Percentiles rank a stretch among this genome's conserved stretches.
Conservation (phyloP, 768 basidiomycete species). For the Pisolithus tinctorius region DNA sequence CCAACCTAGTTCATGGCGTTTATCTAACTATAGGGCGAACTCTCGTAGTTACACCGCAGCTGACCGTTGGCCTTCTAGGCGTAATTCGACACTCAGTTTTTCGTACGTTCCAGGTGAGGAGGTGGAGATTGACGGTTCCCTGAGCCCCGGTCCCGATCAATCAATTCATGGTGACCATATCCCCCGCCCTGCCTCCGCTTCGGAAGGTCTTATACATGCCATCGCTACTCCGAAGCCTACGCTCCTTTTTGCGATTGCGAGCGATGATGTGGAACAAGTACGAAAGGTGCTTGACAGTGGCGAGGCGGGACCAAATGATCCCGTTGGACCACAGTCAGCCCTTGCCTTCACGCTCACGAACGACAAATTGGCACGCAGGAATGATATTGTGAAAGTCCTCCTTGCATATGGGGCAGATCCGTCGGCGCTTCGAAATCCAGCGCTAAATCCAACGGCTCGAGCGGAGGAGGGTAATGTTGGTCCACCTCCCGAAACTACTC, state of each 20-base stretch:
- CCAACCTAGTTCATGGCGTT: slow-evolving; percentile 33
- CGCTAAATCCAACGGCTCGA: slow-evolving; percentile 20
- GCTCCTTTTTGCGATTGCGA: slow-evolving; percentile 79
- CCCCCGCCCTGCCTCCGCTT: slow-evolving; percentile 20
- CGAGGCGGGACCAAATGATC: slow-evolving; percentile 66
- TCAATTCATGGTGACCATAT: slow-evolving; percentile 20
- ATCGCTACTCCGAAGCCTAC: slow-evolving; percentile 62
- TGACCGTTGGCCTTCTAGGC: slow-evolving; percentile 34
- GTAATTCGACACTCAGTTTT: slow-evolving; percentile 38
- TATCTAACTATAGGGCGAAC: slow-evolving; percentile 27
- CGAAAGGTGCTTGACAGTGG: slow-evolving; percentile 61
- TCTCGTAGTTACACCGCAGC: slow-evolving; percentile 21
- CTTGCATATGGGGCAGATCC: slow-evolving; percentile 80
- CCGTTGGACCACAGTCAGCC: slow-evolving; percentile 70
- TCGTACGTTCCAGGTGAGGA: slow-evolving; percentile 31
- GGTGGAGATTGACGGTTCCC: slow-evolving; percentile 28
- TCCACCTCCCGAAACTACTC: slow-evolving; percentile 28
- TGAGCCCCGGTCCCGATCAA: slow-evolving; percentile 31
- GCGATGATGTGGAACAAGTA: slow-evolving; percentile 69
- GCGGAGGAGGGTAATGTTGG: slow-evolving; percentile 1
- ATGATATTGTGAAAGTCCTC: slow-evolving; percentile 72
- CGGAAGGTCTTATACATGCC: slow-evolving; percentile 38
- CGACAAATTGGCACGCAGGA: slow-evolving; percentile 56
- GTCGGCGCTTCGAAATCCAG: slow-evolving; percentile 35
- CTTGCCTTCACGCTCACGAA: slow-evolving; percentile 73